Evolutionary conservation across 176 grass and related monocot genomes (phyloP).

Genomic region (Chloris gayana): DNA sequence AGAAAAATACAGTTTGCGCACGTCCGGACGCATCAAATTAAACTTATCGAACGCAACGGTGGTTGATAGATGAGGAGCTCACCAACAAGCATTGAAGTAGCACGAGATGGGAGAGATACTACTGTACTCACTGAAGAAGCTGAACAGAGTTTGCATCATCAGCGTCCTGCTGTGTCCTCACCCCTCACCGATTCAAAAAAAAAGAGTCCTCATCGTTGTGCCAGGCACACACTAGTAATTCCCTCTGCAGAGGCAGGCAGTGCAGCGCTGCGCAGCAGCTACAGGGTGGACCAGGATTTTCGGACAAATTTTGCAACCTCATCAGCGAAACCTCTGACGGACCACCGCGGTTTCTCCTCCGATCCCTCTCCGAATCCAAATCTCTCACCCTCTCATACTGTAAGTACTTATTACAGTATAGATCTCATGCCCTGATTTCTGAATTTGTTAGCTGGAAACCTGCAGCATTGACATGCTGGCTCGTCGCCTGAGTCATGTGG

Average conservation of each 20-base stretch:
- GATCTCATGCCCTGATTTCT: not conserved
- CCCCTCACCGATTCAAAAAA: too few relatives aligned
- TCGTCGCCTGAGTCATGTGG: not conserved
- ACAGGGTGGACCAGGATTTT: not conserved
- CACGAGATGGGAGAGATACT: not conserved
- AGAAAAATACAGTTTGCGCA: too few relatives aligned
- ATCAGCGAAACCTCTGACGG: not conserved
- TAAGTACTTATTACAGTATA: not conserved
- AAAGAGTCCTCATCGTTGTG: not conserved
- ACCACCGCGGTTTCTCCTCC: too few relatives aligned
- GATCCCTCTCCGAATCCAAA: not conserved
- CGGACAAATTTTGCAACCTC: slow-evolving; percentile 27
- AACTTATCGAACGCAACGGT: too few relatives aligned
- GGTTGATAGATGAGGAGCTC: slow-evolving; percentile 8
- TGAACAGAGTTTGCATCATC: not conserved
- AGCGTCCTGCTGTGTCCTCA: too few relatives aligned
- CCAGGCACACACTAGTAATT: not conserved
- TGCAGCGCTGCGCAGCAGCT: too few relatives aligned
- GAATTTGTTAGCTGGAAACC: not conserved
- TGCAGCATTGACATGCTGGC: not conserved
- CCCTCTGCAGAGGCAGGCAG: not conserved
- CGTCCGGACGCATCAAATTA: too few relatives aligned
- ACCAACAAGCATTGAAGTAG: slow-evolving; percentile 4
- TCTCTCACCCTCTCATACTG: not conserved
- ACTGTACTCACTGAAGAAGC: slow-evolving; percentile 18